Base-by-base conservation (phyloP, 139 green algal genomes). In the Microglena sp. region DNA sequence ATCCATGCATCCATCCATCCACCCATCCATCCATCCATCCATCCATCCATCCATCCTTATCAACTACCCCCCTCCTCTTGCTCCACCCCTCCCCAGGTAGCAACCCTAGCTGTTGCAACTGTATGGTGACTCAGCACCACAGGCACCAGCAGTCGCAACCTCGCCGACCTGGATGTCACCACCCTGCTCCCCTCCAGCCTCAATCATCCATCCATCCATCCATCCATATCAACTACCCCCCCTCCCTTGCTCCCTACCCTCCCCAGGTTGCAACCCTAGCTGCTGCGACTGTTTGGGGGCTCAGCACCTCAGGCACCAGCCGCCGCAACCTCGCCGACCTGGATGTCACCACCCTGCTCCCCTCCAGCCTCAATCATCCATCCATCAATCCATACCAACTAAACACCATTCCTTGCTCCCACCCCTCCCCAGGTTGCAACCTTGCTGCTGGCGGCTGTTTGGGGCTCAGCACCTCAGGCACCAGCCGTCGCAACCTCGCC, bases 231-330 rank as follows among this genome's bases (percentile, higher is more conserved):
- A n/a, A n/a, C n/a, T n/a, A n/a, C n/a, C n/a, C n/a, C n/a, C n/a
- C n/a, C n/a, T n/a, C n/a, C n/a, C n/a, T n/a, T n/a, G n/a, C n/a
- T n/a, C 33, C 11, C 40, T 50, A 15, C 40, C 40, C 11, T n/a
- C n/a, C 15, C 11, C 34, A 62, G 50, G 76, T 83, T 29, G 69
- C 65, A 26, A 75, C 58, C 33, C 72, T 55, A 24, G 72, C 67
- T 45, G 76, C 76, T 18, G 68, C 76, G 46, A 71, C 76, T 7
- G 56, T 82, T 5, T 78, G 72, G 66, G 72, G 64, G n/a, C 66
- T 77, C 50, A 54, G 65, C 50, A 77, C 71, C 31, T 67, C 71
- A 2, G 59, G 46, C 31, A 33, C 53, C 27, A 67, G 45, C 36
- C 71, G 71, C 1, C 27, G 36, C 4, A 31, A 58, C 50, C 45